Percentiles rank a stretch among this genome's conserved stretches.
Conservation (phyloP, 2,329 filamentous ascomycete genomes). For the Chalara sp. region DNA sequence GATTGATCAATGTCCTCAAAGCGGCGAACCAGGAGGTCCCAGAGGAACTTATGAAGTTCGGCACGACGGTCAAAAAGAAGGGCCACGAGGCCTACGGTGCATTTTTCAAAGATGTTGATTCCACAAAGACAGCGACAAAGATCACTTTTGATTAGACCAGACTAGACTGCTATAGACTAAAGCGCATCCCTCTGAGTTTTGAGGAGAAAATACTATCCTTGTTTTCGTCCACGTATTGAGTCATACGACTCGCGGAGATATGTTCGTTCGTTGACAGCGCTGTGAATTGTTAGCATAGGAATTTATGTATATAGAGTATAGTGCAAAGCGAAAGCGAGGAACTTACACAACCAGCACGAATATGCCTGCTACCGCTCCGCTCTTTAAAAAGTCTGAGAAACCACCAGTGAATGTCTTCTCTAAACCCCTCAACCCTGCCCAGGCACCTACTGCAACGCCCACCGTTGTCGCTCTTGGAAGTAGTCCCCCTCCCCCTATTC, state of each 20-base stretch:
- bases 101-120: conserved; percentile 87
- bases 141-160: conserved; percentile 72
- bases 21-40: conserved; percentile 89
- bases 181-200: too few relatives aligned
- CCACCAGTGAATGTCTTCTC: conserved; percentile 19
- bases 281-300: conserved; percentile 26
- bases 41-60: conserved; percentile 87
- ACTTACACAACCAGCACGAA: conserved; percentile 55
- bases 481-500: conserved; percentile 35
- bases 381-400: conserved; percentile 33
- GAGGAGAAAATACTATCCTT: neutral
- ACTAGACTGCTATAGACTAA: neutral
- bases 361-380: conserved; percentile 41
- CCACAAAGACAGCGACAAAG: conserved; percentile 79
- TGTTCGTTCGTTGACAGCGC: conserved; percentile 45
- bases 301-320: conserved; percentile 3
- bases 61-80: conserved; percentile 99
- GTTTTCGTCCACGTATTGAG: conserved; percentile 32
- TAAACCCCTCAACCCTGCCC: conserved; percentile 32
- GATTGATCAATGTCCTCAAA: conserved; percentile 88
- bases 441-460: conserved; percentile 37
- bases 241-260: conserved; percentile 46
- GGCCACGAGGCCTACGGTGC: conserved; percentile 89
- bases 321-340: neutral
- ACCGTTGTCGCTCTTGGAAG: conserved; percentile 38